A percentile compares a stretch with the other conserved stretches of the same genome.
Evolutionary conservation across 345 rosid genomes (phyloP).

Genomic region (Euphorbia lathyris): DNA sequence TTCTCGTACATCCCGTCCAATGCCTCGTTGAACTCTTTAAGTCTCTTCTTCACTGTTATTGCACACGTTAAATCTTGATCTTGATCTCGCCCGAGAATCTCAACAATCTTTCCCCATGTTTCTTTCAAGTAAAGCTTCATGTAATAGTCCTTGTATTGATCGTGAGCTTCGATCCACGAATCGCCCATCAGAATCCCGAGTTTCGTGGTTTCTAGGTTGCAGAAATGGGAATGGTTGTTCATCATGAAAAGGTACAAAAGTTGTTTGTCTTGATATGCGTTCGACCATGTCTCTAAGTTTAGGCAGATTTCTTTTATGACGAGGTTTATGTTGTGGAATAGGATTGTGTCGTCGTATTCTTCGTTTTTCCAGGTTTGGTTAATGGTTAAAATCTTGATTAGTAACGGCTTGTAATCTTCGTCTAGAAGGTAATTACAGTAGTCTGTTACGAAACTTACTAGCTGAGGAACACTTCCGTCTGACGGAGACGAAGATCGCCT

Average conservation of each 20-base stretch:
- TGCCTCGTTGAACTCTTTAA: constrained; percentile 49
- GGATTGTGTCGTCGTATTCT: constrained; percentile 41
- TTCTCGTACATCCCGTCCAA: constrained; percentile 53
- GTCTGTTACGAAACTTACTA: constrained; percentile 61
- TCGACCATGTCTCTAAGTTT: constrained; percentile 74
- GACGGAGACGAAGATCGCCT: constrained; percentile 51
- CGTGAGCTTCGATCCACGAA: constrained; percentile 65
- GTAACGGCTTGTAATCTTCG: constrained; percentile 42
- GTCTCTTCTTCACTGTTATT: constrained; percentile 27
- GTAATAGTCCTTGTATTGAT: constrained; percentile 63
- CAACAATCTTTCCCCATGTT: constrained; percentile 55
- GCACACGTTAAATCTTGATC: constrained; percentile 25
- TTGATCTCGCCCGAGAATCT: constrained; percentile 28
- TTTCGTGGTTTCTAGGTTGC: constrained; percentile 48
- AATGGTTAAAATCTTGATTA: constrained; percentile 56
- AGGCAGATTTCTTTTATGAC: constrained; percentile 56
- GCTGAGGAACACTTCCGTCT: constrained; percentile 56
- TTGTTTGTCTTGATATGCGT: constrained; percentile 34
- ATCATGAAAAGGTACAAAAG: constrained; percentile 79
- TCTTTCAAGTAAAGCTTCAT: constrained; percentile 57
- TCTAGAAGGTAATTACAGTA: constrained; percentile 64
- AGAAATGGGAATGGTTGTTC: constrained; percentile 73
- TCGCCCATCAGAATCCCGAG: constrained; percentile 82
- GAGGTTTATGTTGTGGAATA: constrained; percentile 46
- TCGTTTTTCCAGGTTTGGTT: constrained; percentile 63